phyloP scores from a whole-genome alignment of 257 asterid species.

The Nicotiana knightiana region DNA sequence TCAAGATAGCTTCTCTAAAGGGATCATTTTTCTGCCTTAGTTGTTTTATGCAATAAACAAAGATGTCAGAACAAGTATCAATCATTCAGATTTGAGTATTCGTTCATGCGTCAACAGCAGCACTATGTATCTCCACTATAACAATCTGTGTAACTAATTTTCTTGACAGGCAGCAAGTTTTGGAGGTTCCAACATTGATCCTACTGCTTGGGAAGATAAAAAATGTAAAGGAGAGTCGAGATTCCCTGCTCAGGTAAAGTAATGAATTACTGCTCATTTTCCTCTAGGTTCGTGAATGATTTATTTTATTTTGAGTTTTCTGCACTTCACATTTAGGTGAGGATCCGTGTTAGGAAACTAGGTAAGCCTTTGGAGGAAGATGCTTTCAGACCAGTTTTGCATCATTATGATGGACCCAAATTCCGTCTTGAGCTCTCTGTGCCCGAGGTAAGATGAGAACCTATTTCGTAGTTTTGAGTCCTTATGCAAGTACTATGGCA shows the following conservation, averaged over 20 bases:
- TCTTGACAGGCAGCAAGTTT: slow-evolving; percentile 59
- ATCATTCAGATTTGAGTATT: background rate
- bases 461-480: background rate
- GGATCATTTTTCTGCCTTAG: background rate
- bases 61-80: background rate
- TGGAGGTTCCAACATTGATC: slow-evolving; percentile 96
- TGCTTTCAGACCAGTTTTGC: slow-evolving; percentile 90
- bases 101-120: background rate
- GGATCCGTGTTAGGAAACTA: slow-evolving; percentile 65
- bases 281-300: background rate
- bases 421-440: slow-evolving; percentile 94
- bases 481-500: background rate
- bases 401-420: slow-evolving; percentile 97
- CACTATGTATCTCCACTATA: background rate
- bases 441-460: slow-evolving; percentile 64
- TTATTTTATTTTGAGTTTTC: slow-evolving; percentile 4
- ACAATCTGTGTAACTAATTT: background rate
- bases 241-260: slow-evolving; percentile 91
- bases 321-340: slow-evolving; percentile 45
- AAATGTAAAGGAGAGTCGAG: slow-evolving; percentile 97
- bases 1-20: background rate
- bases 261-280: background rate
- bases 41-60: background rate
- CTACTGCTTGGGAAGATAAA: slow-evolving; percentile 98
- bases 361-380: slow-evolving; percentile 90